Base-by-base conservation (phyloP, 495 filamentous ascomycete genomes). In the Darksidea phi region DNA sequence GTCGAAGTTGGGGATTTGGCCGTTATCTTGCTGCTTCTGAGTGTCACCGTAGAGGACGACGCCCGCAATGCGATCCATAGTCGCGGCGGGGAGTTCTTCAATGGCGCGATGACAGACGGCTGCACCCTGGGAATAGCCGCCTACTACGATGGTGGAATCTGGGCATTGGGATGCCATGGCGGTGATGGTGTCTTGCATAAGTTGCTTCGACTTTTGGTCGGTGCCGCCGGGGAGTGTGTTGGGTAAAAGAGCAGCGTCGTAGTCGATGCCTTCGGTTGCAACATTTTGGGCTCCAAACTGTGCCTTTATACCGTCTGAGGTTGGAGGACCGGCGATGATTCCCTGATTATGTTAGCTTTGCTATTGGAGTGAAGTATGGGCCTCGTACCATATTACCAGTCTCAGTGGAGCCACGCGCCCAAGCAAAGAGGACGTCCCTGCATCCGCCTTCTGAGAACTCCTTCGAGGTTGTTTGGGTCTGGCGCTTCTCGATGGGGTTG, bases 1-100 rank as follows among this genome's bases (percentile, higher is more conserved):
- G 26, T 77, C 74, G 60, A 81, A 81, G 54, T 76, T 75, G 23
- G 75, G 72, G 48, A 83, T 76, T 17, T 71, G 67, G 0, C 78
- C 76, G 23, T 68, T 62, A 54, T 84, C 75, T 67, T 82, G 80
- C 36, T 73, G 64, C 68, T 83, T 83, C 60, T 81, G 77, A 41
- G 82, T 84, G 63, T 84, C 80, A 3, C 83, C 82, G 45, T 78
- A 84, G 0, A 80, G 74, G n/a, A 82, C 77, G 11, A 80, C 80
- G 25, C 78, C 80, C 46, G 76, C 78, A 61, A 84, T 78, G 67
- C 77, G 74, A 48, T 76, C 68, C 57, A 75, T 71, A 37, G 82
- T 74, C 26, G 68, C 59, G 1, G 73, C 67, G 12, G 71, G 67
- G 5, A 79, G 73, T 12, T 69, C 54, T 46, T 77, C 70, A 53